Percentiles rank a stretch among this genome's conserved stretches.
phyloP scores from a whole-genome alignment of 164 flowering plant species.

The Chimonanthus praecox region DNA sequence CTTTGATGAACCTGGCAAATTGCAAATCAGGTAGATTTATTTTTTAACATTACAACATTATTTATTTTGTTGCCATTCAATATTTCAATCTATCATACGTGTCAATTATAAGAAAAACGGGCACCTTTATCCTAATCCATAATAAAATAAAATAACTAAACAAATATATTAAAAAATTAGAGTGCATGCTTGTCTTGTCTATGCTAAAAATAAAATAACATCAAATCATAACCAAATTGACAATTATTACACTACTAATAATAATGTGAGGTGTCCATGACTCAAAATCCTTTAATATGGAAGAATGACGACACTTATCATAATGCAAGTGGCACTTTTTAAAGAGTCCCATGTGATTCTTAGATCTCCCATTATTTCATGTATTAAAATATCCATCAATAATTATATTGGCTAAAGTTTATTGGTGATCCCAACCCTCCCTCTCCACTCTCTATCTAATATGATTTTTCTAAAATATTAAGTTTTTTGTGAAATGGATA shows the following conservation, averaged over 20 bases:
- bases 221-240: background rate
- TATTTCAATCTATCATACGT: background rate
- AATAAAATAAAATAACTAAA: no score
- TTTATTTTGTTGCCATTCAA: background rate
- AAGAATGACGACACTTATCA: background rate
- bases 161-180: no score
- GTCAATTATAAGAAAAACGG: background rate
- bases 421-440: no score
- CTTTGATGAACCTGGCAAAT: background rate
- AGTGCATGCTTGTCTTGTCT: no score
- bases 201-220: background rate
- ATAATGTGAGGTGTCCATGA: background rate
- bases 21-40: background rate
- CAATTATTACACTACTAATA: background rate
- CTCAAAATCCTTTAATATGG: background rate
- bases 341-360: background rate
- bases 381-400: no score
- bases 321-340: background rate
- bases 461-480: no score
- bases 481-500: background rate
- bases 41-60: no score
- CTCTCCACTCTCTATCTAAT: background rate
- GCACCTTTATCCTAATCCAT: background rate
- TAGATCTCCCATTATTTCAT: background rate
- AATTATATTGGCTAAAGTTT: background rate